Conservation (phyloP, 352 stramenopile genomes). For the Globisporangium ultimum region DNA sequence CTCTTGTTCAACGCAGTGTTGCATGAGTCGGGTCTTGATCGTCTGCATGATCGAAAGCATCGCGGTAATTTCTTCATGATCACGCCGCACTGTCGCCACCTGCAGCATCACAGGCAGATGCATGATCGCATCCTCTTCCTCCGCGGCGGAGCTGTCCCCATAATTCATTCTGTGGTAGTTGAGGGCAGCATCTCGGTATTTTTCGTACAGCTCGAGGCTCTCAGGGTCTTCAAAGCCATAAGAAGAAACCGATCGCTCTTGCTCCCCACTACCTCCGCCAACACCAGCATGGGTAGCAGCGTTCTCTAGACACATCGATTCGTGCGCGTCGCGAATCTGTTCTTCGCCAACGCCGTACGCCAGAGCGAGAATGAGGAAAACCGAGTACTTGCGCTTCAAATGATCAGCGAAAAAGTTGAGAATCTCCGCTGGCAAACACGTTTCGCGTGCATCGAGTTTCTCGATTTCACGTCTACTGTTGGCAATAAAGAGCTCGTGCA, state of each 20-base stretch:
- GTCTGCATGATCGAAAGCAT: constrained; percentile 77
- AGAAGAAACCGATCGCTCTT: constrained; percentile 36
- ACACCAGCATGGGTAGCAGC: constrained; percentile 66
- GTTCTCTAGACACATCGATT: constrained; percentile 82
- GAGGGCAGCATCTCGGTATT: constrained; percentile 74
- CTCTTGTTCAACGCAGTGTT: constrained; percentile 49
- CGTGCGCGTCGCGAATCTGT: constrained; percentile 76
- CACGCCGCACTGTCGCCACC: constrained; percentile 64
- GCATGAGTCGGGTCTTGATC: constrained; percentile 59
- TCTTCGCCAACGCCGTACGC: constrained; percentile 73
- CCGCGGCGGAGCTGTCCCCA: constrained; percentile 59
- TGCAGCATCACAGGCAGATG: constrained; percentile 87
- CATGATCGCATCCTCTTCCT: constrained; percentile 89
- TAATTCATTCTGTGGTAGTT: constrained; percentile 90
- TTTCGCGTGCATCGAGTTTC: constrained; percentile 35
- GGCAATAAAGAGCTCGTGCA: constrained; percentile 82
- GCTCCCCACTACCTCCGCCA: constrained; percentile 61
- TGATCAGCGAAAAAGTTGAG: constrained; percentile 85
- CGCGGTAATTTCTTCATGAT: constrained; percentile 63
- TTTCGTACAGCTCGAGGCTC: constrained; percentile 79
- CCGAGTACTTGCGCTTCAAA: constrained; percentile 85
- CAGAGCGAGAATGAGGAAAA: constrained; percentile 82
- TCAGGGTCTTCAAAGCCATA: constrained; percentile 79
- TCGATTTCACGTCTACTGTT: constrained; percentile 81
- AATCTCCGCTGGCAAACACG: constrained; percentile 46